phyloP scores from a whole-genome alignment of 345 rosid genomes.

The Alliaria petiolata region DNA sequence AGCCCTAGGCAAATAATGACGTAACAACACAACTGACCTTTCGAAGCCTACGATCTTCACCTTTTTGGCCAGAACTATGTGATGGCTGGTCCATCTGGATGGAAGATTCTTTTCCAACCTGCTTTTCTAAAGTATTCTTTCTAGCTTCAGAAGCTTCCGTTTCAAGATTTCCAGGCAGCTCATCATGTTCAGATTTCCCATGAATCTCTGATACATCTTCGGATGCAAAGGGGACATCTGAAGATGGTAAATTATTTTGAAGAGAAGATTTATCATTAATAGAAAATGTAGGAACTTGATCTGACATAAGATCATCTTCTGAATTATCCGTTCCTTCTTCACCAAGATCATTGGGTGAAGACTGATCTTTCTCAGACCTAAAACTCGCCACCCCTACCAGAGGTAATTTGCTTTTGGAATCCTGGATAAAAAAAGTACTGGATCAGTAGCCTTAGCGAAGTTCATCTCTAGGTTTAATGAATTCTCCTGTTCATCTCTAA shows the following conservation, averaged over 20 bases:
- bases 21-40: slow-evolving; percentile 53
- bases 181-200: slow-evolving; percentile 45
- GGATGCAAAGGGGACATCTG: too few relatives aligned
- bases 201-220: slow-evolving; percentile 36
- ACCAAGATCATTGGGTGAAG: slow-evolving; percentile 39
- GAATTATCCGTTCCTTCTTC: slow-evolving; percentile 47
- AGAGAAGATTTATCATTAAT: slow-evolving; percentile 49
- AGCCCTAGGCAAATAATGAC: background rate
- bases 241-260: too few relatives aligned
- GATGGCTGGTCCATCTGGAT: slow-evolving; percentile 45
- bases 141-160: slow-evolving; percentile 47
- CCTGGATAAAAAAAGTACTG: slow-evolving; percentile 13
- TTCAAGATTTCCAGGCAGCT: slow-evolving; percentile 41
- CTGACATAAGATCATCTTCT: slow-evolving; percentile 60
- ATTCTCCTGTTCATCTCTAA: slow-evolving; percentile 3
- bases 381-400: slow-evolving; percentile 39
- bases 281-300: slow-evolving; percentile 81
- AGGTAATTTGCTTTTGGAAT: slow-evolving; percentile 35
- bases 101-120: slow-evolving; percentile 47
- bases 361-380: slow-evolving; percentile 43
- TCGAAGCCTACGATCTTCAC: slow-evolving; percentile 49
- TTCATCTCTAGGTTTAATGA: background rate
- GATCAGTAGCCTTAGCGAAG: slow-evolving; percentile 7
- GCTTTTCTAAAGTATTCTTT: slow-evolving; percentile 35
- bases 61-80: slow-evolving; percentile 48